phyloP scores from a whole-genome alignment of 306 rosid species.

The Senna tora region DNA sequence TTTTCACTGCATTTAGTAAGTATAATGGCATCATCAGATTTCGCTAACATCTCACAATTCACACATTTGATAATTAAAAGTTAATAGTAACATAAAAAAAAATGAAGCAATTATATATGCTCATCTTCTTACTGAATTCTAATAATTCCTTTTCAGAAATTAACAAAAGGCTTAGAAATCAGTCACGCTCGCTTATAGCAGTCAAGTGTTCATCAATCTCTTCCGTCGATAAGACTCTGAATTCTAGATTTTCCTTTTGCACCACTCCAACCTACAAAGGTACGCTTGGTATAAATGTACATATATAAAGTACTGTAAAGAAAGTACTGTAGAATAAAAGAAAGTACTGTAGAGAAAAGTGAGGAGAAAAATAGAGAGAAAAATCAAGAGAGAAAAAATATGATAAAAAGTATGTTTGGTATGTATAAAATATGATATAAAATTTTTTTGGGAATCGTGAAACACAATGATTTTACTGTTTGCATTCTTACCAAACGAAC shows the following conservation, averaged over 20 bases:
- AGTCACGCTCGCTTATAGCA: slow-evolving; percentile 97
- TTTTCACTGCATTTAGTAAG: too few species aligned
- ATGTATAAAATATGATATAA: too few species aligned
- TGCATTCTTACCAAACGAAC: too few species aligned
- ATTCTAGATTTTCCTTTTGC: slow-evolving; percentile 67
- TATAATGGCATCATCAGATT: background rate
- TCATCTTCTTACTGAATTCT: slow-evolving; percentile 23
- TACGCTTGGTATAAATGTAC: too few species aligned
- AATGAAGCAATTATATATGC: slow-evolving; percentile 33
- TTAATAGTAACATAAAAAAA: slow-evolving; percentile 32
- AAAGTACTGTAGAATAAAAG: too few species aligned
- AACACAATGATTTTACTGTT: too few species aligned
- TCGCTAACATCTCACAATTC: background rate
- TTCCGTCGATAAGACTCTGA: slow-evolving; percentile 81
- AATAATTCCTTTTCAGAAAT: slow-evolving; percentile 1
- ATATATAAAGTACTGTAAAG: too few species aligned
- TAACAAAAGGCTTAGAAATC: slow-evolving; percentile 31
- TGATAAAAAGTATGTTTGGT: too few species aligned
- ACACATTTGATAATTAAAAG: slow-evolving; percentile 21
- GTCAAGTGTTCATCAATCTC: slow-evolving; percentile 99
- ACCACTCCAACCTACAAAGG: slow-evolving; percentile 98
- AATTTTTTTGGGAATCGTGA: too few species aligned
- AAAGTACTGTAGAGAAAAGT: too few species aligned
- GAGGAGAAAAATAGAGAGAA: too few species aligned
- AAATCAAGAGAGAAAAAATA: too few species aligned